These are phyloP conservation scores for Juglanconis juglandina DNA, from an alignment of 2,329 filamentous ascomycete genomes.

Conservation along the genomic window DNA sequence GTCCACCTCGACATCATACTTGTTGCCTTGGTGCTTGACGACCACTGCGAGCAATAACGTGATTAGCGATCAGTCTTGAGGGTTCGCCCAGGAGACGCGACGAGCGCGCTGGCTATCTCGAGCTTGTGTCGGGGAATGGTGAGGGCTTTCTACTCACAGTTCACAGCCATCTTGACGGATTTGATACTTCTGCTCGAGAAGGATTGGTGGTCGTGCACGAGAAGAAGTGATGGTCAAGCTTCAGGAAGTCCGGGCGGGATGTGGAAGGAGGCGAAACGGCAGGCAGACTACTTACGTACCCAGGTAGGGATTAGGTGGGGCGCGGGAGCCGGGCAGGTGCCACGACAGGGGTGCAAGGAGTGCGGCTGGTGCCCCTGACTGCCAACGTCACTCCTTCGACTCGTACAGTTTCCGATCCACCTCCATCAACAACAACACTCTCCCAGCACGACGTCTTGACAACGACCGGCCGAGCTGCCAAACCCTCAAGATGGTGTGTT, in stretches of 20 bases:
- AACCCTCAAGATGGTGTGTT: slow-evolving; percentile 10
- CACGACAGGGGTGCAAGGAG: too few relatives aligned
- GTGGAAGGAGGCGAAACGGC: not conserved
- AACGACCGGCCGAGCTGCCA: not conserved
- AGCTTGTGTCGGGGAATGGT: not conserved
- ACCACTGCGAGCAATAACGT: slow-evolving; percentile 55
- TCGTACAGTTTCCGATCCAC: slow-evolving; percentile 3
- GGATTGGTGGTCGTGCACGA: slow-evolving; percentile 6
- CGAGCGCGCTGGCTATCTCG: not conserved
- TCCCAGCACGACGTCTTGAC: slow-evolving; percentile 11
- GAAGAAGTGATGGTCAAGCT: not conserved
- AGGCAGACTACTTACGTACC: not conserved
- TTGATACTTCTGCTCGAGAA: slow-evolving; percentile 9
- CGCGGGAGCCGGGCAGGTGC: too few relatives aligned
- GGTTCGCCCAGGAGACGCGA: not conserved
- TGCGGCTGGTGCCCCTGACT: not conserved
- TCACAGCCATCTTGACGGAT: slow-evolving; percentile 48
- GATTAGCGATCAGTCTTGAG: slow-evolving; percentile 22
- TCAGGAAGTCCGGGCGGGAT: not conserved
- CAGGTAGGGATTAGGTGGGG: not conserved
- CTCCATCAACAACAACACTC: slow-evolving; percentile 10
- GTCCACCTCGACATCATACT: slow-evolving; percentile 91
- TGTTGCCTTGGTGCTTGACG: slow-evolving; percentile 93
- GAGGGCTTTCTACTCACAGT: slow-evolving; percentile 40
- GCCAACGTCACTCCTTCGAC: slow-evolving; percentile 6